phyloP scores from a whole-genome alignment of 768 basidiomycete genomes.

The Hortiboletus campestris region DNA sequence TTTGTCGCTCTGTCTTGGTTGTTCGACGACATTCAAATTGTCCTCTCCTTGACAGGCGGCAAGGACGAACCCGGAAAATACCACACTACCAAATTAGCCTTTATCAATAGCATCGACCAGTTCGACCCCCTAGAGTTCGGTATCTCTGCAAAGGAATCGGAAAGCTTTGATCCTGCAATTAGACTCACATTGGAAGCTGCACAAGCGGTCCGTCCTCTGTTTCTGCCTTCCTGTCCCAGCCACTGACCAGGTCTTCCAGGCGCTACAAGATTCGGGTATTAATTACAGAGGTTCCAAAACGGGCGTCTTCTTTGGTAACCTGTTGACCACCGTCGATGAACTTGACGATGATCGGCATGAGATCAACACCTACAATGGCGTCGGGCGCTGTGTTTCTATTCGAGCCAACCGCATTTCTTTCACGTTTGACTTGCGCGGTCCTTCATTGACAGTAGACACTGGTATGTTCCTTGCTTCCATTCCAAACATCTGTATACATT shows the following conservation, averaged over 20 bases:
- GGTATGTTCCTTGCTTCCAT: conserved; percentile 6
- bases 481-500: not conserved
- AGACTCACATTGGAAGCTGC: conserved; percentile 32
- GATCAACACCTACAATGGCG: conserved; percentile 27
- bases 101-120: conserved; percentile 31
- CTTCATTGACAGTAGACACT: conserved; percentile 46
- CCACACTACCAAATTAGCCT: conserved; percentile 28
- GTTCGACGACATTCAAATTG: not conserved
- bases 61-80: conserved; percentile 34
- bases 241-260: conserved; percentile 5
- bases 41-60: conserved; percentile 12
- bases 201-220: conserved; percentile 20
- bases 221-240: not conserved
- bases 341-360: conserved; percentile 29
- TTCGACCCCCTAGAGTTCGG: conserved; percentile 36
- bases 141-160: conserved; percentile 32
- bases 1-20: not conserved
- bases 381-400: conserved; percentile 32
- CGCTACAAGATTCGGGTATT: conserved; percentile 47
- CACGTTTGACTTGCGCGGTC: conserved; percentile 40
- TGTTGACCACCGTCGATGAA: conserved; percentile 28
- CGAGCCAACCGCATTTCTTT: conserved; percentile 36
- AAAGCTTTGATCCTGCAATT: conserved; percentile 31
- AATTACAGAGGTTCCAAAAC: conserved; percentile 43
- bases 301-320: conserved; percentile 40